A percentile compares a stretch with the other conserved stretches of the same genome.
Evolutionary conservation across 2,329 filamentous ascomycete genomes (phyloP).

Genomic region (Pseudogymnoascus sp.): DNA sequence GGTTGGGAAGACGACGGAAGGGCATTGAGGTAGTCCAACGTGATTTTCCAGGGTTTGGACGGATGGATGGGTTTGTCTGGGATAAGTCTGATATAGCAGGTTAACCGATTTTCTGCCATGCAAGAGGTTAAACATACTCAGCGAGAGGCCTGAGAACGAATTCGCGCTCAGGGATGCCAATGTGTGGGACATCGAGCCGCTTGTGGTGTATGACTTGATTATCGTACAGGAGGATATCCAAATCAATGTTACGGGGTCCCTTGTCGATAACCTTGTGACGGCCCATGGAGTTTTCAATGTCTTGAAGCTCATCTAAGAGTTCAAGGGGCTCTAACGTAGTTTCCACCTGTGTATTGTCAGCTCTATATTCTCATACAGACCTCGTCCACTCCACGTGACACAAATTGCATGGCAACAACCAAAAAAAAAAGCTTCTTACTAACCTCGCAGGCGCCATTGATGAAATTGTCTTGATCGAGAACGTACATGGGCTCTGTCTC

Average conservation of each 20-base stretch:
- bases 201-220: slow-evolving; percentile 58
- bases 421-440: slow-evolving; percentile 27
- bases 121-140: slow-evolving; percentile 47
- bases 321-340: slow-evolving; percentile 69
- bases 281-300: slow-evolving; percentile 73
- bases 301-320: slow-evolving; percentile 74
- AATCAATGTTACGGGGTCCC: slow-evolving; percentile 86
- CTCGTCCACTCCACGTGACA: not conserved
- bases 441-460: slow-evolving; percentile 92
- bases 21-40: slow-evolving; percentile 55
- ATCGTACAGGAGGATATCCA: slow-evolving; percentile 85
- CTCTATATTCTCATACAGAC: slow-evolving; percentile 11
- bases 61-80: slow-evolving; percentile 48
- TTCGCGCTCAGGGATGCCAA: slow-evolving; percentile 79
- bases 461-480: slow-evolving; percentile 75
- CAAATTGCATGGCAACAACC: not conserved
- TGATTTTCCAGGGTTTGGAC: slow-evolving; percentile 52
- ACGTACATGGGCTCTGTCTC: slow-evolving; percentile 98
- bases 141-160: slow-evolving; percentile 86
- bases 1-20: slow-evolving; percentile 44
- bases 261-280: slow-evolving; percentile 84
- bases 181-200: slow-evolving; percentile 77
- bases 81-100: slow-evolving; percentile 40
- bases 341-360: slow-evolving; percentile 55
- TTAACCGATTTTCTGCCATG: slow-evolving; percentile 13